Percentiles rank a stretch among this genome's conserved stretches.
phyloP scores from a whole-genome alignment of 1,284 basidiomycete species.

The Ceratobasidium sp. region DNA sequence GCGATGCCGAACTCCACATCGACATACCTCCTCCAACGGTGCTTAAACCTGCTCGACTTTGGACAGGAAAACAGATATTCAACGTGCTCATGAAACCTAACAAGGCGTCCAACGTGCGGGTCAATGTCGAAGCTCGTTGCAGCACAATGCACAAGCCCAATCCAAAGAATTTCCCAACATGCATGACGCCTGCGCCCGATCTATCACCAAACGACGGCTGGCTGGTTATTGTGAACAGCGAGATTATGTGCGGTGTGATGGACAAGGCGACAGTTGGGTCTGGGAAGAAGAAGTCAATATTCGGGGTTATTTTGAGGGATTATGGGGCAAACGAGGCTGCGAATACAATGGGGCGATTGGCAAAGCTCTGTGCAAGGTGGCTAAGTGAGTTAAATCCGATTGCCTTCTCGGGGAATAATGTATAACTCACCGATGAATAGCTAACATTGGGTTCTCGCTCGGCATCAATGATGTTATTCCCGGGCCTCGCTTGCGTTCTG shows the following conservation, averaged over 20 bases:
- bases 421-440: conserved; percentile 53
- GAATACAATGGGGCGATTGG: conserved; percentile 93
- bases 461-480: conserved; percentile 99
- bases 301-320: conserved; percentile 96
- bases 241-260: conserved; percentile 99
- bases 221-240: conserved; percentile 96
- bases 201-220: conserved; percentile 98
- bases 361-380: conserved; percentile 95
- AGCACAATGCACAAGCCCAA: conserved; percentile 90
- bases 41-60: conserved; percentile 89
- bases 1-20: conserved; percentile 89
- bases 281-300: conserved; percentile 99
- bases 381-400: conserved; percentile 63
- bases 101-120: conserved; percentile 78
- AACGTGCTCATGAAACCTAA: conserved; percentile 97
- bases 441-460: conserved; percentile 97
- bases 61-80: conserved; percentile 99
- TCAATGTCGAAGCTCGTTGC: conserved; percentile 98
- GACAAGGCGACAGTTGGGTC: conserved; percentile 98
- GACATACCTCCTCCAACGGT: conserved; percentile 96
- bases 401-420: not conserved
- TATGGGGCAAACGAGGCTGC: conserved; percentile 96
- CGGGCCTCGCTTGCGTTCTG: conserved; percentile 76
- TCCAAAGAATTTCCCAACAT: conserved; percentile 61
- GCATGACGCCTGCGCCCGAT: conserved; percentile 73